These are phyloP conservation scores for Nothophytophthora sp. DNA, from an alignment of 352 stramenopile species.

Conservation along the genomic window DNA sequence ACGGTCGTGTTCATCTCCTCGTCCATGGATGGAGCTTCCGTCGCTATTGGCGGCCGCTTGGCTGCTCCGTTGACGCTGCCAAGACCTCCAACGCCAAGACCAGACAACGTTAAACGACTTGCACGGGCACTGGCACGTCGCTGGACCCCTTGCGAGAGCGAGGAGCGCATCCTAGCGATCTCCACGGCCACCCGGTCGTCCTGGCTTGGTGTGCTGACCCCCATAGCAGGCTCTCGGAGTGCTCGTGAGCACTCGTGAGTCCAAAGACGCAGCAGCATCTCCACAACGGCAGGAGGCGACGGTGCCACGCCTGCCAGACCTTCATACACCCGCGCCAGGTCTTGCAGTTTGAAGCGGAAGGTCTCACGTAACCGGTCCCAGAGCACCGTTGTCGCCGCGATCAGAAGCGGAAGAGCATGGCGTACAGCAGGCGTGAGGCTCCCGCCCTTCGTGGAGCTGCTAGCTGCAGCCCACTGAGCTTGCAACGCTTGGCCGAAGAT, in stretches of 20 bases:
- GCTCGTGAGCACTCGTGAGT: conserved; percentile 46
- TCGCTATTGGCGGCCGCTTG: conserved; percentile 8
- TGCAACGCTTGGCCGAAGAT: conserved; percentile 30
- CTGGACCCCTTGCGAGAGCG: conserved; percentile 17
- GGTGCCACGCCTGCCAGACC: conserved; percentile 41
- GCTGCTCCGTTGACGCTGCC: conserved; percentile 4
- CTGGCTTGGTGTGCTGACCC: conserved; percentile 4
- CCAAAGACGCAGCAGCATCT: conserved; percentile 51
- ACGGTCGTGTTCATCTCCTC: conserved; percentile 5
- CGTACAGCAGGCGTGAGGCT: conserved; percentile 17
- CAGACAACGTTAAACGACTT: conserved; percentile 17
- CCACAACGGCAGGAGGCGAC: conserved; percentile 34
- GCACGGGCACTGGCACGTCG: conserved; percentile 26
- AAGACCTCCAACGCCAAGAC: background rate
- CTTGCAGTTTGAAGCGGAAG: conserved; percentile 46
- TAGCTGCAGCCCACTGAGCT: conserved; percentile 5
- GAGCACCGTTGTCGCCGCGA: conserved; percentile 44
- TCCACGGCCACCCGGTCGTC: conserved; percentile 8
- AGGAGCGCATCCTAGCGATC: conserved; percentile 15
- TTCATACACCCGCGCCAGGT: conserved; percentile 48
- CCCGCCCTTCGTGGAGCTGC: background rate
- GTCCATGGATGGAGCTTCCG: background rate
- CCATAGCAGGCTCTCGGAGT: conserved; percentile 30
- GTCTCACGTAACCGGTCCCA: conserved; percentile 45
- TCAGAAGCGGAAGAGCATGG: conserved; percentile 25